Conservation (phyloP, 441 rosid genomes). For the Eruca vesicaria region DNA sequence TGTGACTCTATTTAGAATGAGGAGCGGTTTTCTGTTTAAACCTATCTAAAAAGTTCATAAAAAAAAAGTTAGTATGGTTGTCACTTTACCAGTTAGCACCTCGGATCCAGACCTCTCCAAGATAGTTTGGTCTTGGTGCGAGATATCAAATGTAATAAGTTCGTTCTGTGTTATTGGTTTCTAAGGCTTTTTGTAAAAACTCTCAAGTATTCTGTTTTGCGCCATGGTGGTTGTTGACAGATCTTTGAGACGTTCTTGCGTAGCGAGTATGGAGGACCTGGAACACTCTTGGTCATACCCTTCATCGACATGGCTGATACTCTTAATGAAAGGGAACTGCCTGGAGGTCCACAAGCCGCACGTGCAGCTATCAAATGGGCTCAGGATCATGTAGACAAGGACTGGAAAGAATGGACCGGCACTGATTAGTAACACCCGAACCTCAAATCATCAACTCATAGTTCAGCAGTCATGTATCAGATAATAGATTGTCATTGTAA, state of each 20-base stretch:
- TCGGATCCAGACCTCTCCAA: not conserved
- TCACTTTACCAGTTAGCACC: not conserved
- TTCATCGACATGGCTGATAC: conserved; percentile 92
- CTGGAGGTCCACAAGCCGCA: conserved; percentile 87
- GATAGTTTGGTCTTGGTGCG: not conserved
- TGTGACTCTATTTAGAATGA: not conserved
- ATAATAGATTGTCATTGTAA: not conserved
- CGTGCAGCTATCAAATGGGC: conserved; percentile 90
- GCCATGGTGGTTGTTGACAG: conserved; percentile 38
- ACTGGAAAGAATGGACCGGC: conserved; percentile 83
- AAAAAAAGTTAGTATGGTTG: not conserved
- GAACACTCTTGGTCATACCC: conserved; percentile 77
- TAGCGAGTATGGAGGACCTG: conserved; percentile 87
- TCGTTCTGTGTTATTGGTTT: not conserved
- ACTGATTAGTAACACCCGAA: conserved; percentile 16
- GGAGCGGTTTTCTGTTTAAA: not conserved
- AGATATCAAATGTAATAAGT: not conserved
- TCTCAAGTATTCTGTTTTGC: not conserved
- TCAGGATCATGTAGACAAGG: conserved; percentile 69
- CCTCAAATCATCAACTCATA: not conserved
- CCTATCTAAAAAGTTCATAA: not conserved
- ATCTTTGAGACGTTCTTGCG: conserved; percentile 71
- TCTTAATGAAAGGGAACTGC: conserved; percentile 62
- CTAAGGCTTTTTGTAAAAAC: not conserved
- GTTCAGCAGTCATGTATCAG: conserved; percentile 8